Percentiles rank a stretch among this genome's conserved stretches.
Evolutionary conservation across 805 yeast genomes (phyloP).

Genomic region (Barnettozyma vustinii): DNA sequence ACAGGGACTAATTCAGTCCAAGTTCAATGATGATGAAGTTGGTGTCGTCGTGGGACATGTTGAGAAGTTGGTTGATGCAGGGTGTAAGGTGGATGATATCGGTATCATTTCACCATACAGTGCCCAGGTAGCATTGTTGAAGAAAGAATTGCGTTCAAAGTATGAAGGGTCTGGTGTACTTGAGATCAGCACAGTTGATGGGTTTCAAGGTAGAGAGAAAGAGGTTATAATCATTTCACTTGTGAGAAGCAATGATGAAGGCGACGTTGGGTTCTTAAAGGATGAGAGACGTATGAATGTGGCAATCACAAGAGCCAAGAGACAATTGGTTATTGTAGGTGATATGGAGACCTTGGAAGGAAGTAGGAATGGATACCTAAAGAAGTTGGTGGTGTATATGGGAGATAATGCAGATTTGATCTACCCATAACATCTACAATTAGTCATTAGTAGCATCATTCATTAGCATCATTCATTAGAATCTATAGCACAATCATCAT

Average conservation of each 20-base stretch:
- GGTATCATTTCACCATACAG: constrained; percentile 90
- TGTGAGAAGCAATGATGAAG: constrained; percentile 70
- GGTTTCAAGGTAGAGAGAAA: constrained; percentile 95
- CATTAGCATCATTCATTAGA: not conserved
- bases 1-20: constrained; percentile 36
- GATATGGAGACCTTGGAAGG: constrained; percentile 62
- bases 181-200: constrained; percentile 77
- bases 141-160: constrained; percentile 4
- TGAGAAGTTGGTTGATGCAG: constrained; percentile 40
- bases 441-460: no score
- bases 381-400: constrained; percentile 7
- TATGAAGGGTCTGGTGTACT: not conserved
- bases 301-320: constrained; percentile 85
- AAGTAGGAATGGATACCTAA: constrained; percentile 4
- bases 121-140: constrained; percentile 70
- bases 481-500: not conserved
- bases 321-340: constrained; percentile 83
- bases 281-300: constrained; percentile 84
- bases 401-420: constrained; percentile 7
- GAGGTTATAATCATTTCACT: constrained; percentile 75
- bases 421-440: constrained; percentile 4
- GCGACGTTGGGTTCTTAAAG: constrained; percentile 74
- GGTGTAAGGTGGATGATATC: constrained; percentile 51
- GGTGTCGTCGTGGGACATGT: constrained; percentile 56
- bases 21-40: constrained; percentile 75